These are phyloP conservation scores for Datisca glomerata DNA, from an alignment of 306 rosid genomes.

Conservation along the genomic window DNA sequence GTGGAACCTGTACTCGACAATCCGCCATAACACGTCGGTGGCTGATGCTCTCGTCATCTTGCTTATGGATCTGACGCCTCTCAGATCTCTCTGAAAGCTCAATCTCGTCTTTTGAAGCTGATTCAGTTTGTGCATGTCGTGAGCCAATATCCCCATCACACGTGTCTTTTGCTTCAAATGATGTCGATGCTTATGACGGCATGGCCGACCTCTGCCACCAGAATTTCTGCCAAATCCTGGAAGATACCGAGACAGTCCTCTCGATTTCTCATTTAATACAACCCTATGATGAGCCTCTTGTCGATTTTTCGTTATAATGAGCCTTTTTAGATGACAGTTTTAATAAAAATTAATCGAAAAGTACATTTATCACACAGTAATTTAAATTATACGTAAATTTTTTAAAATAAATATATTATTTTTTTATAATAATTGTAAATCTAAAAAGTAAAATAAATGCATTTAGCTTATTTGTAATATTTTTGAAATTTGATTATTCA, in stretches of 20 bases:
- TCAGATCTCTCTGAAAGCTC: constrained; percentile 49
- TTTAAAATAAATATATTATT: too few relatives aligned
- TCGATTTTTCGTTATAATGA: too few relatives aligned
- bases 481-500: too few relatives aligned
- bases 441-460: too few relatives aligned
- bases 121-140: constrained; percentile 48
- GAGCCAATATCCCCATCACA: constrained; percentile 20
- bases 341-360: too few relatives aligned
- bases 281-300: too few relatives aligned
- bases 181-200: constrained; percentile 25
- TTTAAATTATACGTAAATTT: too few relatives aligned
- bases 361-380: too few relatives aligned
- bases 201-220: constrained; percentile 59
- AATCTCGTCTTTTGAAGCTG: constrained; percentile 66
- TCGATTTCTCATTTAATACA: not conserved
- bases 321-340: too few relatives aligned
- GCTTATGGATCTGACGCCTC: constrained; percentile 75
- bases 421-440: too few relatives aligned
- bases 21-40: constrained; percentile 37
- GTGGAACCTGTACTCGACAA: constrained; percentile 53
- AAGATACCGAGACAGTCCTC: constrained; percentile 35
- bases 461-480: too few relatives aligned
- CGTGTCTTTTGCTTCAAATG: constrained; percentile 25
- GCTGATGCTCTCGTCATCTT: constrained; percentile 31
- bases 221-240: constrained; percentile 50